Percentiles rank a stretch among this genome's conserved stretches.
These are phyloP conservation scores for Pyrenochaeta sp. DNA, from an alignment of 2,329 filamentous ascomycete genomes.

Conservation along the genomic window DNA sequence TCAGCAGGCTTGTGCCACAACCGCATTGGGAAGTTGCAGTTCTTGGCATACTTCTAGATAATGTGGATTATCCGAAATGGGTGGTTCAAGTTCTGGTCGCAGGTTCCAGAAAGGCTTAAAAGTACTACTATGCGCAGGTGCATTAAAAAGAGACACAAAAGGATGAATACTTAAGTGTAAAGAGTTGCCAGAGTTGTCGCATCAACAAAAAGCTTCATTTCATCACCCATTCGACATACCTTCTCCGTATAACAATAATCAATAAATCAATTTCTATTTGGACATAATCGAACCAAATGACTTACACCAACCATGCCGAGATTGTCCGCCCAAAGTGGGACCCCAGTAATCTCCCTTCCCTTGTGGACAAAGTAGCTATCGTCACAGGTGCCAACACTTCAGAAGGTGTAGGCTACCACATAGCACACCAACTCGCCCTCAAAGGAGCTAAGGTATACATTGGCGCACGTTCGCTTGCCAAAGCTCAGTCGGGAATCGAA, in stretches of 20 bases:
- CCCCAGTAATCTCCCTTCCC: background rate
- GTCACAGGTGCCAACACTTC: constrained; percentile 19
- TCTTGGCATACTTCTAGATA: background rate
- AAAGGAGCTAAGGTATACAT: constrained; percentile 20
- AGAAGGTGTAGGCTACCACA: constrained; percentile 9
- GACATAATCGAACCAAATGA: background rate
- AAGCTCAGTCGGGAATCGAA: constrained; percentile 14
- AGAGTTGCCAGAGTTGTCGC: too few relatives aligned
- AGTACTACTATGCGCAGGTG: too few relatives aligned
- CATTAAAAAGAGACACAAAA: too few relatives aligned
- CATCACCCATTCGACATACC: too few relatives aligned
- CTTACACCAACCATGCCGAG: background rate
- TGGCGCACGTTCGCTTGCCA: constrained; percentile 12
- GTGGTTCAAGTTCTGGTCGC: too few relatives aligned
- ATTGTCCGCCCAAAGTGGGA: background rate
- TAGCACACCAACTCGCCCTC: constrained; percentile 16
- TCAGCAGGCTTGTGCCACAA: background rate
- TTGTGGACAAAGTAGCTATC: constrained; percentile 11
- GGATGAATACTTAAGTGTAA: too few relatives aligned
- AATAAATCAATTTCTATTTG: background rate
- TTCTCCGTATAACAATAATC: too few relatives aligned
- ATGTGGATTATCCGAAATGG: too few relatives aligned
- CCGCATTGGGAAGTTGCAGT: background rate
- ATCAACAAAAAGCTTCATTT: too few relatives aligned
- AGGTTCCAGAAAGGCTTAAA: too few relatives aligned